Percentiles rank a stretch among this genome's conserved stretches.
Conservation (phyloP, 2,329 filamentous ascomycete genomes). For the Fusarium verrucosum region DNA sequence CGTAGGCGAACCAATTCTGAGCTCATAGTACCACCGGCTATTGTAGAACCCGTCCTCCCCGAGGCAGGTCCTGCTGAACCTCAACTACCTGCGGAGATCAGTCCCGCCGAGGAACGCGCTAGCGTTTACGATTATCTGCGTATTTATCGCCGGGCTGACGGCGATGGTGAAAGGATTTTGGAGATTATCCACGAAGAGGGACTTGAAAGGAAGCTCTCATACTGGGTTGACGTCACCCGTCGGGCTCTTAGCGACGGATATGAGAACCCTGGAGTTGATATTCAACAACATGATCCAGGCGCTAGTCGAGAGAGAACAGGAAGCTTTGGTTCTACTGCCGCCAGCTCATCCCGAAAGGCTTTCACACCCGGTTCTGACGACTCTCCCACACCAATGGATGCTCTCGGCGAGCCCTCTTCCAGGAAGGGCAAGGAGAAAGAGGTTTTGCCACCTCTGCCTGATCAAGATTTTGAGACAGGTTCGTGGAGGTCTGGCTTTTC, state of each 20-base stretch:
- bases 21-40: conserved; percentile 7
- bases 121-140: conserved; percentile 54
- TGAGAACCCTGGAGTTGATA: not conserved
- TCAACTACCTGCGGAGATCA: not conserved
- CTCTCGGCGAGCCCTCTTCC: conserved; percentile 8
- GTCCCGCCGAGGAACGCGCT: conserved; percentile 31
- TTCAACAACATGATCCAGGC: conserved; percentile 1
- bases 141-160: conserved; percentile 68
- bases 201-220: conserved; percentile 65
- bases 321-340: conserved; percentile 39
- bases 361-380: conserved; percentile 42
- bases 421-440: conserved; percentile 34
- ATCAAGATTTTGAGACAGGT: conserved; percentile 5
- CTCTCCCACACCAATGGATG: conserved; percentile 23
- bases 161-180: conserved; percentile 67
- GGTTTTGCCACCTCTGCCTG: conserved; percentile 7
- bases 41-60: conserved; percentile 15
- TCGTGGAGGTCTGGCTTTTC: conserved; percentile 17
- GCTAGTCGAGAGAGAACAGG: conserved; percentile 19
- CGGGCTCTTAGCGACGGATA: conserved; percentile 38
- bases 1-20: conserved; percentile 26
- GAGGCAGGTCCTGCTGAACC: conserved; percentile 8
- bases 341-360: conserved; percentile 38
- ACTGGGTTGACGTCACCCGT: conserved; percentile 66
- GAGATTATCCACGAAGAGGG: conserved; percentile 69